A percentile compares a stretch with the other conserved stretches of the same genome.
These are phyloP conservation scores for Parmales sp. DNA, from an alignment of 108 stramenopile genomes.

Conservation along the genomic window DNA sequence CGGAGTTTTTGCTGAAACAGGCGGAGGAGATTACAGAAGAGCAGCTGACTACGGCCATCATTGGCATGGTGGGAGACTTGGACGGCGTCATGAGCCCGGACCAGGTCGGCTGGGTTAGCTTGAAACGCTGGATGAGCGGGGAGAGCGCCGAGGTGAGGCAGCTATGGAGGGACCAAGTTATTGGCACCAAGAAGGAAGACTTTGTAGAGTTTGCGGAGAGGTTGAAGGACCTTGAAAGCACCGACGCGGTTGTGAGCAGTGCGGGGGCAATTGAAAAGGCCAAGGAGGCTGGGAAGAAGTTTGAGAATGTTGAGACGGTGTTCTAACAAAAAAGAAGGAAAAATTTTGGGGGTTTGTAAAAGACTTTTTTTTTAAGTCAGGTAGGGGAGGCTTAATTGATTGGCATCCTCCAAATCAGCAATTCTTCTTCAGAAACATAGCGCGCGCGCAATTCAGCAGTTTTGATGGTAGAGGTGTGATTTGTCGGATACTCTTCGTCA, in stretches of 20 bases:
- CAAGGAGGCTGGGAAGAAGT: slow-evolving; percentile 53
- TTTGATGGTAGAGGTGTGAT: no score
- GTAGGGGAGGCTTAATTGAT: no score
- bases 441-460: no score
- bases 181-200: slow-evolving; percentile 73
- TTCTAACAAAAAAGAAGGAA: no score
- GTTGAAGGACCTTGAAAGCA: slow-evolving; percentile 67
- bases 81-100: slow-evolving; percentile 81
- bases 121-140: slow-evolving; percentile 70
- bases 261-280: slow-evolving; percentile 76
- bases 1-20: slow-evolving; percentile 58
- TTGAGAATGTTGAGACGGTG: no score
- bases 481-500: no score
- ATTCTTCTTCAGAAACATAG: no score
- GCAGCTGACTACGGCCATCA: slow-evolving; percentile 65
- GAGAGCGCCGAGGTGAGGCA: slow-evolving; percentile 73
- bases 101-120: slow-evolving; percentile 61
- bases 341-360: no score
- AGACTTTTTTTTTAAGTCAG: no score
- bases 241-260: slow-evolving; percentile 76
- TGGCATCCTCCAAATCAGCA: no score
- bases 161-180: slow-evolving; percentile 68
- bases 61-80: slow-evolving; percentile 88
- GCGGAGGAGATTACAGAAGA: slow-evolving; percentile 71
- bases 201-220: slow-evolving; percentile 77